A percentile compares a stretch with the other conserved stretches of the same genome.
Evolutionary conservation across 1,284 basidiomycete genomes (phyloP).

Genomic region (Irpex rosettiformis): DNA sequence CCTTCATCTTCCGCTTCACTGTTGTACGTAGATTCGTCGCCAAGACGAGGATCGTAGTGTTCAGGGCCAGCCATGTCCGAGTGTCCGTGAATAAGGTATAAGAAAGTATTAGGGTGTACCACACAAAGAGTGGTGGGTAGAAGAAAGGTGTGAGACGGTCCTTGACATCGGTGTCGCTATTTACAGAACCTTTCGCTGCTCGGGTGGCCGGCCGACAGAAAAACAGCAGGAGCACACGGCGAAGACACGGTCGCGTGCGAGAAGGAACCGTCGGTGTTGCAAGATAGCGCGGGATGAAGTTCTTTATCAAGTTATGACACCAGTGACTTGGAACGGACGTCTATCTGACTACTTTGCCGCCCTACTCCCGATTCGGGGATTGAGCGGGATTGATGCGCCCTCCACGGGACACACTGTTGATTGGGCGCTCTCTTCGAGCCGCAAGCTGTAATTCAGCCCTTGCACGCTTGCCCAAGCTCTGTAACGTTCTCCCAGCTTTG

Average conservation of each 20-base stretch:
- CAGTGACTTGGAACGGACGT: neutral
- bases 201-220: neutral
- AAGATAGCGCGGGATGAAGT: neutral
- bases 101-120: neutral
- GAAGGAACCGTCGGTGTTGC: neutral
- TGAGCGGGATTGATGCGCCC: neutral
- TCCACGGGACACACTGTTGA: neutral
- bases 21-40: slow-evolving; percentile 19
- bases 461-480: neutral
- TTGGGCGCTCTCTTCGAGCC: neutral
- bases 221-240: neutral
- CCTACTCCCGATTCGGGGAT: neutral
- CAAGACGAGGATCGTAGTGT: slow-evolving; percentile 26
- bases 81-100: neutral
- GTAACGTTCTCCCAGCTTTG: neutral
- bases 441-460: no score
- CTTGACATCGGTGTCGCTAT: neutral
- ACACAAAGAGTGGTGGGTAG: neutral
- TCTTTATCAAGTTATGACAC: neutral
- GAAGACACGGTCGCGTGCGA: neutral
- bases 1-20: slow-evolving; percentile 3
- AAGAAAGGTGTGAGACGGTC: neutral
- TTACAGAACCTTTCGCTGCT: neutral
- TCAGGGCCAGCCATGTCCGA: neutral
- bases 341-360: neutral